Conservation (phyloP, 139 green algal genomes). For the Closterium sp. region DNA sequence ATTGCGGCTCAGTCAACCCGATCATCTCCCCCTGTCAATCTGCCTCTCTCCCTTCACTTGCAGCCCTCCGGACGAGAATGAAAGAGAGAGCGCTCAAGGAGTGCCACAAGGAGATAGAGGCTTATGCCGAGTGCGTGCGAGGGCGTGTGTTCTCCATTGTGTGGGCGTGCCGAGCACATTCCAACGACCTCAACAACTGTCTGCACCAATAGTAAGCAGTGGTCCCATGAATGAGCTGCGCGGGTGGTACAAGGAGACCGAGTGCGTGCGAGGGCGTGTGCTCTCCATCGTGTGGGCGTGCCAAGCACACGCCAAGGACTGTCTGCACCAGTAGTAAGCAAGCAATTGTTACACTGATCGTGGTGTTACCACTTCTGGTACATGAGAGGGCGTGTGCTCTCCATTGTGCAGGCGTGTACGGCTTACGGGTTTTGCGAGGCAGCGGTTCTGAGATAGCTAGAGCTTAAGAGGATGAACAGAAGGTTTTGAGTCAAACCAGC, state of each 20-base stretch:
- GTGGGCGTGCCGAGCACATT: constrained; percentile 24
- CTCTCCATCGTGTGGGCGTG: constrained; percentile 27
- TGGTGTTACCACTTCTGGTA: no score
- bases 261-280: constrained; percentile 24
- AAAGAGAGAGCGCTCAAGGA: constrained; percentile 27
- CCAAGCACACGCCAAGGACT: constrained; percentile 20
- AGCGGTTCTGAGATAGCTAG: no score
- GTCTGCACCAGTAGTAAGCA: constrained; percentile 10
- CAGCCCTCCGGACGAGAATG: constrained; percentile 26
- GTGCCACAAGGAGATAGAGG: not conserved
- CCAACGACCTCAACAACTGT: constrained; percentile 14
- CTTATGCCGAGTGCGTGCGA: constrained; percentile 21
- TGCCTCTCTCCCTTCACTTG: not conserved
- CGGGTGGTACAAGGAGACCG: not conserved
- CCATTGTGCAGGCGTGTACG: constrained; percentile 24
- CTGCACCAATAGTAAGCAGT: constrained; percentile 9
- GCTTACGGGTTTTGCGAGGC: no score
- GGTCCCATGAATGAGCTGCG: no score
- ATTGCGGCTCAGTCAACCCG: no score
- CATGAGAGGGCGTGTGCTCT: constrained; percentile 28
- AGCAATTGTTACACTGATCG: not conserved
- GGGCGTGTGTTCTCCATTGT: constrained; percentile 32
- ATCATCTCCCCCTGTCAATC: not conserved
- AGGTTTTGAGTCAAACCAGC: no score
- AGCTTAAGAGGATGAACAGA: no score